Conservation (phyloP, 352 stramenopile genomes). For the Phytophthora hibernalis region DNA sequence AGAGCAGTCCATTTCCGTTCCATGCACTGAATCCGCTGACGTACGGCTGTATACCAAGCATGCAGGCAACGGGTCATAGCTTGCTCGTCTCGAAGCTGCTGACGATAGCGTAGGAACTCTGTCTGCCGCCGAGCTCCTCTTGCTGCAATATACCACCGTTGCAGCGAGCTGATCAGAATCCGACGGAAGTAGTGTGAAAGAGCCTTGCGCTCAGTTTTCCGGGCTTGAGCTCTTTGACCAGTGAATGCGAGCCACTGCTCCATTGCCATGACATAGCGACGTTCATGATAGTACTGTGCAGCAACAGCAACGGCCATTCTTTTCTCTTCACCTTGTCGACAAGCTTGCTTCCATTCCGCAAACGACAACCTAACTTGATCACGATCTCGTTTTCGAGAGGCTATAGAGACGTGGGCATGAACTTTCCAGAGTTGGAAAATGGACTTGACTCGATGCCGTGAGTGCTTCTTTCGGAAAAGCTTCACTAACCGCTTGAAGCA, state of each 20-base stretch:
- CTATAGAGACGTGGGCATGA: constrained; percentile 8
- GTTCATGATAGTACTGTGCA: constrained; percentile 26
- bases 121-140: constrained; percentile 19
- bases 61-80: constrained; percentile 9
- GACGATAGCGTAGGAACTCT: constrained; percentile 23
- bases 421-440: constrained; percentile 33
- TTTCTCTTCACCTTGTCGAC: constrained; percentile 8
- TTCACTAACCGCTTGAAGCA: constrained; percentile 50
- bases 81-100: constrained; percentile 15
- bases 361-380: constrained; percentile 15
- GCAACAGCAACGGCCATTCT: constrained; percentile 3
- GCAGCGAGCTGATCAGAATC: constrained; percentile 28
- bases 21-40: constrained; percentile 5
- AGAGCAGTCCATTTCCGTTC: constrained; percentile 15
- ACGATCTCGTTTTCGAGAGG: constrained; percentile 14
- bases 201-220: constrained; percentile 25
- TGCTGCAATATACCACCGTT: constrained; percentile 39
- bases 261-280: constrained; percentile 26
- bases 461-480: constrained; percentile 52
- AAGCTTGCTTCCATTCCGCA: constrained; percentile 26
- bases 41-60: constrained; percentile 10
- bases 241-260: constrained; percentile 20
- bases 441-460: constrained; percentile 10
- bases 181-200: constrained; percentile 40
- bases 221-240: neutral